Evolutionary conservation across 805 yeast species (phyloP).

Genomic region (Cyberlindnera euphorbiiphila): DNA sequence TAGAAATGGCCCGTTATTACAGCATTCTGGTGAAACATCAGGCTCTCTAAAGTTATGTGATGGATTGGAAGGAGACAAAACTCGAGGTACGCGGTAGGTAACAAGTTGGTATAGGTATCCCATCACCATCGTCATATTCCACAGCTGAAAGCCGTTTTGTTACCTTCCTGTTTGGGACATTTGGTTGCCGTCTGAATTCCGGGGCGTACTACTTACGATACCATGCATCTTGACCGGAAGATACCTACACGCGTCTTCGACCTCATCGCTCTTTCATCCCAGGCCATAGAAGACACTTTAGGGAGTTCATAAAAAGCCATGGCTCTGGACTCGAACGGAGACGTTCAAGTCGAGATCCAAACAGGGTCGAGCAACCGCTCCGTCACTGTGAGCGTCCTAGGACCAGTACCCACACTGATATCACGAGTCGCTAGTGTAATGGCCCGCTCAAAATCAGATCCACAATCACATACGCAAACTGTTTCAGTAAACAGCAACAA

Average conservation of each 20-base stretch:
- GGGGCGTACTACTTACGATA: no score
- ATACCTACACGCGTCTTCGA: no score
- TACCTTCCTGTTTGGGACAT: not conserved
- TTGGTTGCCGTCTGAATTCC: not conserved
- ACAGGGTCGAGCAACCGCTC: slow-evolving; percentile 2
- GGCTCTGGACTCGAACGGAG: not conserved
- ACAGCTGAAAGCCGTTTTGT: not conserved
- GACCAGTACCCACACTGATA: slow-evolving; percentile 14
- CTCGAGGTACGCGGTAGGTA: no score
- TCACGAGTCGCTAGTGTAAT: slow-evolving; percentile 15
- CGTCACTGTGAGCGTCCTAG: slow-evolving; percentile 10
- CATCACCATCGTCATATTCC: not conserved
- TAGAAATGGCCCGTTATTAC: no score
- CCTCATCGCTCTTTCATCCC: no score
- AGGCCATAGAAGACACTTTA: no score
- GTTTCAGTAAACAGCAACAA: slow-evolving; percentile 20
- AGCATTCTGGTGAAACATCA: no score
- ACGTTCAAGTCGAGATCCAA: slow-evolving; percentile 1
- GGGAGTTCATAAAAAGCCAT: no score
- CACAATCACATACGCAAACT: slow-evolving; percentile 9
- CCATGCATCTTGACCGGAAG: no score
- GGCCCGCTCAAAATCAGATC: slow-evolving; percentile 11
- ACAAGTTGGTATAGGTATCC: no score
- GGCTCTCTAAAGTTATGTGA: no score
- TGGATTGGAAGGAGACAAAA: no score